A percentile compares a stretch with the other conserved stretches of the same genome.
Evolutionary conservation across 352 stramenopile species (phyloP).

Genomic region (Pythium biforme): DNA sequence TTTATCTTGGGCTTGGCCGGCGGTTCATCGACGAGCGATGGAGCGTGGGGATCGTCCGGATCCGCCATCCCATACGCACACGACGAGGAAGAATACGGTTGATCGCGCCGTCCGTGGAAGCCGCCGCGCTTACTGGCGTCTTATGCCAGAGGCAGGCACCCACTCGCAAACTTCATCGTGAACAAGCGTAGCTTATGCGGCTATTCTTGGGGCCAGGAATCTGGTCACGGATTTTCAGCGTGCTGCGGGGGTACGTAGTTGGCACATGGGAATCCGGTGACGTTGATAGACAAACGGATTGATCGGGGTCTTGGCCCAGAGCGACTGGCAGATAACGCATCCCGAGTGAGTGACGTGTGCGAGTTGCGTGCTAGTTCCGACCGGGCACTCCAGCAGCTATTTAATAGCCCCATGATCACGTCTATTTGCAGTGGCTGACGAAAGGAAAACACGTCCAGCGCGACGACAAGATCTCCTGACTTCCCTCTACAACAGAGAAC

Average conservation of each 20-base stretch:
- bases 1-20: conserved; percentile 9
- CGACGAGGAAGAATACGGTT: background rate
- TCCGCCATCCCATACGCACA: background rate
- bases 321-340: background rate
- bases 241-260: background rate
- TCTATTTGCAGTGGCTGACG: background rate
- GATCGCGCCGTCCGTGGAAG: background rate
- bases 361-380: too few species aligned
- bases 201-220: background rate
- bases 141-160: too few species aligned
- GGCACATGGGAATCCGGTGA: background rate
- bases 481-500: too few species aligned
- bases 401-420: background rate
- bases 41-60: background rate
- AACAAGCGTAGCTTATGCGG: background rate
- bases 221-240: background rate
- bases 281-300: too few species aligned
- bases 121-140: too few species aligned
- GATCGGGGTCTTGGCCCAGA: too few species aligned
- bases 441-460: background rate
- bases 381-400: too few species aligned
- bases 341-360: background rate
- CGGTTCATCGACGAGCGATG: conserved; percentile 1
- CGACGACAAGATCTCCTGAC: too few species aligned
- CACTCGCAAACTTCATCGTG: background rate